Base-by-base conservation (phyloP, 176 grass and related monocot species). In the Zea mays region DNA sequence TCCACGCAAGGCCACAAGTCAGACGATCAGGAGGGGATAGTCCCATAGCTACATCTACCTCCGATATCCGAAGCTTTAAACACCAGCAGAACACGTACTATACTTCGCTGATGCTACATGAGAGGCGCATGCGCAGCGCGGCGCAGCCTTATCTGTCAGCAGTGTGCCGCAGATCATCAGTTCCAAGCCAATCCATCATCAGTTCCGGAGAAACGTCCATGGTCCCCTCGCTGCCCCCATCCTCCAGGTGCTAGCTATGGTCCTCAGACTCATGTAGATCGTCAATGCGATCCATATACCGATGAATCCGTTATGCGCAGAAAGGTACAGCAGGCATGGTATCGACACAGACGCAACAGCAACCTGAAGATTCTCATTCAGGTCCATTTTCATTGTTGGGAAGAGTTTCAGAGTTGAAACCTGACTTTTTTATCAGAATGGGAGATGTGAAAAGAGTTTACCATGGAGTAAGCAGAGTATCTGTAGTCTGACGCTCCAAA, bases 241-340 rank as follows among this genome's bases (percentile, higher is more conserved):
- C 86, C 92, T 99, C 96, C 87, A 99, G 66, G 79, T 86, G 72
- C 96, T 91, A 66, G 92, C 96, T 82, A 95, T 50, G 75, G 87
- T 91, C 75, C 96, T 87, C 74, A 99, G 78, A 76, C 78, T 93
- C 96, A 99, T 96, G 68, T 99, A 99, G 84, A 93, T 89, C 27
- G 96, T 99, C 82, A 99, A 78, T 83, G 96, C 90, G 71, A 99
- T 21, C 96, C 96, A 99, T 84, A 99, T 89, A 65, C 96, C 96
- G 48, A 89, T 81, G 77, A 99, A 99, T 63, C 96, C 90, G 47
- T 94, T 83, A 79, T 81, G 79, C 17, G 83, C 76, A n/a, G 92
- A 92, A 3, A 99, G 90, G 76, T 89, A 81, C 45, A 96, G 60
- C 56, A 99, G 71, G 35, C 87, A 95, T 7, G 70, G 68, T 83